Evolutionary conservation across 805 yeast genomes (phyloP).

Genomic region (Nakazawaea ambrosiae): DNA sequence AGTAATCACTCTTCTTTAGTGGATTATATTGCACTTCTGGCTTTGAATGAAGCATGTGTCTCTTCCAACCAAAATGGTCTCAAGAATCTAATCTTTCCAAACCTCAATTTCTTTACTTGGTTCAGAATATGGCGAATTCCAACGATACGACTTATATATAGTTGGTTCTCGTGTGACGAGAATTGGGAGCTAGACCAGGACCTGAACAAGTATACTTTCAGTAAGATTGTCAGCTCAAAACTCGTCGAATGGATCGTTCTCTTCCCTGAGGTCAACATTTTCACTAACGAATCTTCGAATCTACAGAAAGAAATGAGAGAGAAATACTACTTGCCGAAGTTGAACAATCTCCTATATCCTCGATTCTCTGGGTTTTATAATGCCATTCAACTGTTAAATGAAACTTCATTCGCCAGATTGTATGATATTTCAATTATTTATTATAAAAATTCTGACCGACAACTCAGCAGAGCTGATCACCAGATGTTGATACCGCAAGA

Average conservation of each 20-base stretch:
- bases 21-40: constrained; percentile 53
- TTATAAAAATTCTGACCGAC: no score
- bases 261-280: constrained; percentile 83
- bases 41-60: constrained; percentile 22
- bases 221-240: constrained; percentile 27
- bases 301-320: constrained; percentile 50
- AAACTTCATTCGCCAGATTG: constrained; percentile 33
- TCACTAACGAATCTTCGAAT: constrained; percentile 38
- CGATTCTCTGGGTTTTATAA: constrained; percentile 56
- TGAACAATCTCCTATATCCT: constrained; percentile 67
- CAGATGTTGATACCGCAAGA: no score
- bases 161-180: constrained; percentile 54
- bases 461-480: not conserved
- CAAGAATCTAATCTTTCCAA: constrained; percentile 24
- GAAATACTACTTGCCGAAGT: constrained; percentile 51
- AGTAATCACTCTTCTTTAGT: constrained; percentile 61
- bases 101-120: constrained; percentile 66
- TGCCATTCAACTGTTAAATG: constrained; percentile 34
- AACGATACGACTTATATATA: constrained; percentile 35
- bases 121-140: constrained; percentile 59
- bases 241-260: constrained; percentile 57
- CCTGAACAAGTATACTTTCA: constrained; percentile 29
- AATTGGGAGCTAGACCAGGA: constrained; percentile 52
- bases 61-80: not conserved
- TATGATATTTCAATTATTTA: constrained; percentile 54